These are phyloP conservation scores for Gonapodya sp. DNA, from an alignment of 192 early-diverging fungal genomes.

Conservation along the genomic window DNA sequence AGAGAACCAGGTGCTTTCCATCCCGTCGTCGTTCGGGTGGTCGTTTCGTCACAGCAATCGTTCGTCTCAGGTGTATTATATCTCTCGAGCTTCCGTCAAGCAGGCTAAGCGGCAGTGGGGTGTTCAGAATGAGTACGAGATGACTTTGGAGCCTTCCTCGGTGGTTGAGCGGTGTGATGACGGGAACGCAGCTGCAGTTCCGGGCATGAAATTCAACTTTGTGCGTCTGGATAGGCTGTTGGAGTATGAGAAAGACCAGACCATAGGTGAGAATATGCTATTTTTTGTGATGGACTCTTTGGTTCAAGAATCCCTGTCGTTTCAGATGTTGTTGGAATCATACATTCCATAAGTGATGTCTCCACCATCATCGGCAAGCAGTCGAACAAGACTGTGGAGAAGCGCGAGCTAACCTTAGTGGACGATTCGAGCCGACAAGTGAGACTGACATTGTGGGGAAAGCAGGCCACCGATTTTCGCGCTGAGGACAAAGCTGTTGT, in stretches of 20 bases:
- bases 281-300: background rate
- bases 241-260: constrained; percentile 58
- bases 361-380: constrained; percentile 52
- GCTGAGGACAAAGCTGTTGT: constrained; percentile 45
- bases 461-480: constrained; percentile 60
- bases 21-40: background rate
- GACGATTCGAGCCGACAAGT: constrained; percentile 64
- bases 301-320: constrained; percentile 19
- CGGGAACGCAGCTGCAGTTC: constrained; percentile 23
- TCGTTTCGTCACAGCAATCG: background rate
- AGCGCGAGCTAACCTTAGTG: constrained; percentile 73
- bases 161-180: constrained; percentile 46
- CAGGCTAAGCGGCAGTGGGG: constrained; percentile 77
- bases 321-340: constrained; percentile 68
- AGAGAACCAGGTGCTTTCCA: constrained; percentile 45
- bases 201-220: constrained; percentile 53
- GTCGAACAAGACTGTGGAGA: constrained; percentile 52
- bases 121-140: constrained; percentile 86
- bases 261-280: constrained; percentile 35
- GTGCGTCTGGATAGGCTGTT: constrained; percentile 55
- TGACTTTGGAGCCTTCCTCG: constrained; percentile 64
- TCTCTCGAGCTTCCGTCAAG: constrained; percentile 71
- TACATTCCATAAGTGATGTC: constrained; percentile 48
- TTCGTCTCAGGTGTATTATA: constrained; percentile 51
- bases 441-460: constrained; percentile 78